Evolutionary conservation across 2,329 filamentous ascomycete genomes (phyloP), one percentile per base, ranked within the genome.

Genomic region (Aureobasidium sp.): DNA sequence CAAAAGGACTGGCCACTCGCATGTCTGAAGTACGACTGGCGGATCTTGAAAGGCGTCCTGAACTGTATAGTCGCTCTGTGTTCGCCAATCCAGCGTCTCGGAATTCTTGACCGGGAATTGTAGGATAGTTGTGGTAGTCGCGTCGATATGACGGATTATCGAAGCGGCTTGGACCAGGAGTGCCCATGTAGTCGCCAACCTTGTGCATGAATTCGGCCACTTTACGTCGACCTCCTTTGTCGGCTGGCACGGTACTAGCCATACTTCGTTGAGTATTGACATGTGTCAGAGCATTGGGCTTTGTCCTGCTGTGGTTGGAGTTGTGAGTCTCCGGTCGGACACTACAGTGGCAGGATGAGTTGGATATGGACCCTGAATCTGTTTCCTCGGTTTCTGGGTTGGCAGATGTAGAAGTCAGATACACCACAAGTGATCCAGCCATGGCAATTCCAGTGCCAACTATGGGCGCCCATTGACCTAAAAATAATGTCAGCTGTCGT

Each of bases 371-470:
- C 4, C 29, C 16, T 2, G 6, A n/a, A 30, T 61, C 49, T 16
- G 27, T 53, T n/a, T 39, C 14, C 4, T 39, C 54, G 8, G 1
- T 36, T n/a, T 51, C 39, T 3, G 45, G 13, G 14, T 25, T 3
- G 1, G n/a, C 64, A 25, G 67, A 65, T 13, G 66, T 66, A 9
- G 71, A 71, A 59, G 76, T 77, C 0, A 84, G 66, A 5, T 82
- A 70, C 10, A 86, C 67, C 58, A 84, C 85, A 0, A 87, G 66
- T 0, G 85, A 87, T 0, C 85, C 84, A 0, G 85, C 55, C 1
- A 80, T 76, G 3, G 83, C 84, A 13, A 88, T 73, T 0, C 72
- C 77, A 2, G 84, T 85, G 45, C 82, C 85, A 27, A 81, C 81
- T 9, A 86, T 80, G 0, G 83, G 82, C 14, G 78, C 79, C 83